Evolutionary conservation across 164 flowering plant genomes (phyloP).

Genomic region (Vitis riparia): DNA sequence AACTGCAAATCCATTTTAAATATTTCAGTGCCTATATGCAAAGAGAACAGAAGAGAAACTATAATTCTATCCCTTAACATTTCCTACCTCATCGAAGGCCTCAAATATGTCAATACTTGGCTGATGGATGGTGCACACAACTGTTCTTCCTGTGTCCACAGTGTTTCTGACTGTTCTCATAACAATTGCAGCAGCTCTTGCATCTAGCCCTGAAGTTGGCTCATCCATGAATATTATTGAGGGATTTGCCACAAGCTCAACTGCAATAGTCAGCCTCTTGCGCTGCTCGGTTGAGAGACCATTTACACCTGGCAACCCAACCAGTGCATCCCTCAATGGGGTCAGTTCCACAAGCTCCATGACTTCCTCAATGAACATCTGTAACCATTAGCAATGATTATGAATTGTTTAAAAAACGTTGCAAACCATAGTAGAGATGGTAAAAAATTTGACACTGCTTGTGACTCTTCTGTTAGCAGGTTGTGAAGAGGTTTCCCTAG

Average conservation of each 20-base stretch:
- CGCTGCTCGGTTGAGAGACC: constrained; percentile 78
- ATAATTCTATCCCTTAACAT: background rate
- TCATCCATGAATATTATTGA: constrained; percentile 35
- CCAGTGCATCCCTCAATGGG: constrained; percentile 45
- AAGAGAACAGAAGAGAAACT: background rate
- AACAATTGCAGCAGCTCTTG: constrained; percentile 56
- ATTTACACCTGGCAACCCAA: constrained; percentile 64
- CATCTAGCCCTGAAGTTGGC: constrained; percentile 23
- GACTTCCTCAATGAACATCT: constrained; percentile 60
- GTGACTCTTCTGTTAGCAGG: too few relatives aligned
- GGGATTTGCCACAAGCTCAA: constrained; percentile 74
- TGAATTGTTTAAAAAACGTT: background rate
- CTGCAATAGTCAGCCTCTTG: constrained; percentile 74
- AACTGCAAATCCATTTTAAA: constrained; percentile 33
- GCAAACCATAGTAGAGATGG: too few relatives aligned
- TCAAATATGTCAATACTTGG: constrained; percentile 80
- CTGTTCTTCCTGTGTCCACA: constrained; percentile 72
- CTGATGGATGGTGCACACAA: constrained; percentile 79
- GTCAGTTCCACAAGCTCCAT: constrained; percentile 57
- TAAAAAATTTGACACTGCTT: too few relatives aligned
- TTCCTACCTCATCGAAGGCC: constrained; percentile 68
- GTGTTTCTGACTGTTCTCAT: constrained; percentile 75
- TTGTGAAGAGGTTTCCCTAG: too few relatives aligned
- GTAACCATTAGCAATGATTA: background rate
- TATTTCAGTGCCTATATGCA: background rate